Base-by-base conservation (phyloP, 305 asterid genomes). In the Fraxinus floribunda region DNA sequence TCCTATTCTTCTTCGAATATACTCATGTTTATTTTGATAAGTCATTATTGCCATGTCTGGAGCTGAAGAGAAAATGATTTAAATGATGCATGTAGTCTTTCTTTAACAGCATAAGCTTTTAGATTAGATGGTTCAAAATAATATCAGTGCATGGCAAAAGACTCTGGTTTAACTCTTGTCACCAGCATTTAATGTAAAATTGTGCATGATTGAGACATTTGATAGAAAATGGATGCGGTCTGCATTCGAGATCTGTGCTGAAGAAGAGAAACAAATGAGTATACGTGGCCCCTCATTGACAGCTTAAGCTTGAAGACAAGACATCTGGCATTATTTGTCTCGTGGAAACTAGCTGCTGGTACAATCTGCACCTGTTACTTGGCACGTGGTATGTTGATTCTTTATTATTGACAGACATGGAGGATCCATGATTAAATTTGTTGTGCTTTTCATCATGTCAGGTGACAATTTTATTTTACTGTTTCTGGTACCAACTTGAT, bases 1-100 rank as follows among this genome's bases (percentile, higher is more conserved):
- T 77, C 34, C 68, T 75, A 80, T 70, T 82, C 83, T 80, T 71
- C 78, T 10, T 24, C 68, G 39, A 52, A 24, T 70, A 78, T 82
- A 52, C 34, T 78, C 74, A 29, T 39, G 34, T 71, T 66, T 78
- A 71, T 68, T 36, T 85, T 64, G 71, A 24, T 76, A 30, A 26
- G 41, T 72, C 10, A 32, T 72, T 62, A 60, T 49, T 80, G 73
- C 81, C 41, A 20, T 26, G 35, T 70, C 49, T 66, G 26, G 35
- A 4, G 38, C 74, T 26, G 73, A 66, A 11, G 39, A 30, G 39
- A 70, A 11, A 68, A 68, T 68, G 22, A 11, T 70, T 70, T 30
- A 0, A 30, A 29, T 70, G 75, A 29, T 29, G 5, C 36, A 30
- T 29, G 26, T 32, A 3, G 11, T 7, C 13, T 32, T 18, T 70